A percentile compares a stretch with the other conserved stretches of the same genome.
These are phyloP conservation scores for Candida caryicola DNA, from an alignment of 805 yeast genomes.

Conservation along the genomic window DNA sequence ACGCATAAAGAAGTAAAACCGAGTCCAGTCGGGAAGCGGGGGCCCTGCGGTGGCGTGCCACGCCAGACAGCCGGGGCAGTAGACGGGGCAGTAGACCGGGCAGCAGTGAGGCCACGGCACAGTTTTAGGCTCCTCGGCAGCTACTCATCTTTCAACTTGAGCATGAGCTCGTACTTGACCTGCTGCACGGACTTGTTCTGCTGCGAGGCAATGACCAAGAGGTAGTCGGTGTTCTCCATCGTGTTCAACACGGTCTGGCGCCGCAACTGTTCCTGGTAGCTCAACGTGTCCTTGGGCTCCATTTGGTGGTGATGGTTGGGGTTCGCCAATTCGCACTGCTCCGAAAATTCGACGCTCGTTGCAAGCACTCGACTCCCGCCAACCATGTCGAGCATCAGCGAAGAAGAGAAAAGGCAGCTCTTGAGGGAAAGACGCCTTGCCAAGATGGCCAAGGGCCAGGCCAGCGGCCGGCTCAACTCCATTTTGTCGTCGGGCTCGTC, in stretches of 20 bases:
- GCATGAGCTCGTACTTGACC: conserved; percentile 38
- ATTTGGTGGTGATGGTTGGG: not conserved
- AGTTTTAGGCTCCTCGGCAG: too few relatives aligned
- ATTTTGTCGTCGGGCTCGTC: conserved; percentile 40
- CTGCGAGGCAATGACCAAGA: conserved; percentile 38
- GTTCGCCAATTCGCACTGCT: too few relatives aligned
- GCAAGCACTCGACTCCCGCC: not conserved
- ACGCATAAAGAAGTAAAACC: too few relatives aligned
- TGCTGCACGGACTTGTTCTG: conserved; percentile 43
- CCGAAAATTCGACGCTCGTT: not conserved
- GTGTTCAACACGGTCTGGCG: conserved; percentile 39
- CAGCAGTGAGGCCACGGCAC: too few relatives aligned
- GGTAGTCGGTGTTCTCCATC: conserved; percentile 37
- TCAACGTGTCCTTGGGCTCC: conserved; percentile 3
- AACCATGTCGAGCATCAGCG: conserved; percentile 43
- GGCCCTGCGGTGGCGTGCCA: too few relatives aligned
- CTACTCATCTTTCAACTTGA: conserved; percentile 19
- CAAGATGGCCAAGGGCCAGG: conserved; percentile 56
- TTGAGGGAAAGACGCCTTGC: conserved; percentile 66
- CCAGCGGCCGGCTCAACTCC: conserved; percentile 49
- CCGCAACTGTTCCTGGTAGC: conserved; percentile 11
- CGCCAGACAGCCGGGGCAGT: too few relatives aligned
- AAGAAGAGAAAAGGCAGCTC: conserved; percentile 56
- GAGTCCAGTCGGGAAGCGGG: too few relatives aligned
- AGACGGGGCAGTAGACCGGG: too few relatives aligned